Percentiles rank a stretch among this genome's conserved stretches.
These are phyloP conservation scores for Populus ilicifolia DNA, from an alignment of 345 rosid genomes.

Conservation along the genomic window DNA sequence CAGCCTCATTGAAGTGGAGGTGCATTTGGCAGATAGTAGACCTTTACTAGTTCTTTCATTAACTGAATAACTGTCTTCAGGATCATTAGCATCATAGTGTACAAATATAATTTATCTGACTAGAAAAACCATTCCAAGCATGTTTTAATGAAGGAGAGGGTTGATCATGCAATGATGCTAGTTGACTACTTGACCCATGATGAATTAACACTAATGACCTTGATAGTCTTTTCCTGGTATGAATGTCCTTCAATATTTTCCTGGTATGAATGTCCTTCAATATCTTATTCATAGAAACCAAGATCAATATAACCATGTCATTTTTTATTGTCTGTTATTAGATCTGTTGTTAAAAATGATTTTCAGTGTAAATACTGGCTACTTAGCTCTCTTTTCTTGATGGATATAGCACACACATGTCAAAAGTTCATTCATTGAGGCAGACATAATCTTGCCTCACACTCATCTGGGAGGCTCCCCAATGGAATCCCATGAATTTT, in stretches of 20 bases:
- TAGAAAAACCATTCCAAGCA: neutral
- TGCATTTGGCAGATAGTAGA: neutral
- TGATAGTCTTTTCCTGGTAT: neutral
- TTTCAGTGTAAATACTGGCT: neutral
- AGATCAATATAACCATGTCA: neutral
- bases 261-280: neutral
- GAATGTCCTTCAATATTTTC: neutral
- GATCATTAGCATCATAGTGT: neutral
- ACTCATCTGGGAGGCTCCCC: neutral
- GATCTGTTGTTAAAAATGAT: neutral
- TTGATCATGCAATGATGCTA: neutral
- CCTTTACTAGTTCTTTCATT: neutral
- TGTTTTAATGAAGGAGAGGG: neutral
- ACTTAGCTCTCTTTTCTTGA: neutral
- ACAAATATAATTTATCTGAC: neutral
- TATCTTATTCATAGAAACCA: neutral
- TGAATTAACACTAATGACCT: neutral
- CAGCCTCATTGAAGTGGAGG: constrained; percentile 1
- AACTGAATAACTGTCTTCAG: neutral
- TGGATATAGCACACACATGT: neutral
- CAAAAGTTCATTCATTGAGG: neutral
- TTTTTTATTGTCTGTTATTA: neutral
- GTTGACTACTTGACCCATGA: neutral
- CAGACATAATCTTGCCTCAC: neutral
- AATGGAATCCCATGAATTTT: neutral